phyloP scores from a whole-genome alignment of 2,329 filamentous ascomycete genomes.

The Botryotinia calthae region DNA sequence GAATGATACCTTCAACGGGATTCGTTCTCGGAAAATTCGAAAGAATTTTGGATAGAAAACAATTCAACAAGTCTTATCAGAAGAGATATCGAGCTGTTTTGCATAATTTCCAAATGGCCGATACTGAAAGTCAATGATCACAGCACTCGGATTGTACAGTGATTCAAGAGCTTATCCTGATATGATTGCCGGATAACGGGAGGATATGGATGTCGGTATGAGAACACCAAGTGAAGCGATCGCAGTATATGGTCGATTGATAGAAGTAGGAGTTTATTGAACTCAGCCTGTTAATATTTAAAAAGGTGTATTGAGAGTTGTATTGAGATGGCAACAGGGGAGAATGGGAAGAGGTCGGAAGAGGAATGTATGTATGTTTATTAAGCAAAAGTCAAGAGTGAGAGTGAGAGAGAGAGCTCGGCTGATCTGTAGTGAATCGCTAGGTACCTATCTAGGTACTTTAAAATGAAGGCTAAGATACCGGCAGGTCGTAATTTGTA shows the following conservation, averaged over 20 bases:
- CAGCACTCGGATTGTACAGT: not conserved
- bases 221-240: not conserved
- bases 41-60: not conserved
- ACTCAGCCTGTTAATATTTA: not conserved
- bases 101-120: not conserved
- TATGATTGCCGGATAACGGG: not conserved
- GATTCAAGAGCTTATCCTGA: slow-evolving; percentile 16
- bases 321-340: too few relatives aligned
- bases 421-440: not conserved
- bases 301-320: not conserved
- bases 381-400: not conserved
- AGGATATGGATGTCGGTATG: not conserved
- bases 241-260: not conserved
- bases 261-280: not conserved
- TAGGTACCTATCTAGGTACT: not conserved
- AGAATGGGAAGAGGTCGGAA: not conserved
- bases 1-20: slow-evolving; percentile 12
- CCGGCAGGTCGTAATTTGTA: not conserved
- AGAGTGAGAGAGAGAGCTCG: not conserved
- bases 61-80: slow-evolving; percentile 6
- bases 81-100: not conserved
- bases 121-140: not conserved
- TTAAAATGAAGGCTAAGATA: slow-evolving; percentile 2
- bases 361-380: not conserved
- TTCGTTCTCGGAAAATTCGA: slow-evolving; percentile 7